phyloP scores from a whole-genome alignment of 1,139 yeast genomes.

The Sugiyamaella xylanicola region DNA sequence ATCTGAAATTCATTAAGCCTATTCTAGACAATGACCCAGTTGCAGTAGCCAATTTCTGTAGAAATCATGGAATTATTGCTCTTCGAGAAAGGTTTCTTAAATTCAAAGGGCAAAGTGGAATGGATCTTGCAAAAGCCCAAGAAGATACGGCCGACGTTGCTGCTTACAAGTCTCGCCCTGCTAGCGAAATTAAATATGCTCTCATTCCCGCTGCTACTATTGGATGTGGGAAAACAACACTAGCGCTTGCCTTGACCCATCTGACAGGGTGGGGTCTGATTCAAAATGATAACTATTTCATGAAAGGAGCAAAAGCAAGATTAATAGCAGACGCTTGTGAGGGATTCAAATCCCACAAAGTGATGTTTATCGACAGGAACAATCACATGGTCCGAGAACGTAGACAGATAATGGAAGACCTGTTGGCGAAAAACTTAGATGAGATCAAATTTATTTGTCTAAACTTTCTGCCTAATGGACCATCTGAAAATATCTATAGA shows the following conservation, averaged over 20 bases:
- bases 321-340: constrained; percentile 56
- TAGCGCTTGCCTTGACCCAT: constrained; percentile 59
- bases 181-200: constrained; percentile 51
- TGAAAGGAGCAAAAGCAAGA: constrained; percentile 45
- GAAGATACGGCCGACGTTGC: constrained; percentile 7
- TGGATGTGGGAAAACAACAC: constrained; percentile 95
- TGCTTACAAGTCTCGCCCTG: background rate
- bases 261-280: constrained; percentile 71
- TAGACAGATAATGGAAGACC: constrained; percentile 59
- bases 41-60: constrained; percentile 49
- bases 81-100: constrained; percentile 63
- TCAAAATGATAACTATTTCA: constrained; percentile 79
- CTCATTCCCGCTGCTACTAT: constrained; percentile 85
- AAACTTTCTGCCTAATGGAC: constrained; percentile 58
- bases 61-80: constrained; percentile 74
- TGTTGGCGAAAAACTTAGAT: constrained; percentile 35
- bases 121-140: constrained; percentile 42
- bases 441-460: constrained; percentile 61
- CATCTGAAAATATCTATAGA: constrained; percentile 33
- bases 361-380: constrained; percentile 80
- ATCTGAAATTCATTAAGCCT: constrained; percentile 65
- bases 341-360: constrained; percentile 43
- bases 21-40: constrained; percentile 49
- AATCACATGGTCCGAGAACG: constrained; percentile 77
- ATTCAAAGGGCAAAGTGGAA: constrained; percentile 50